Conservation (phyloP, 139 green algal genomes). For the Marvania coccoides region DNA sequence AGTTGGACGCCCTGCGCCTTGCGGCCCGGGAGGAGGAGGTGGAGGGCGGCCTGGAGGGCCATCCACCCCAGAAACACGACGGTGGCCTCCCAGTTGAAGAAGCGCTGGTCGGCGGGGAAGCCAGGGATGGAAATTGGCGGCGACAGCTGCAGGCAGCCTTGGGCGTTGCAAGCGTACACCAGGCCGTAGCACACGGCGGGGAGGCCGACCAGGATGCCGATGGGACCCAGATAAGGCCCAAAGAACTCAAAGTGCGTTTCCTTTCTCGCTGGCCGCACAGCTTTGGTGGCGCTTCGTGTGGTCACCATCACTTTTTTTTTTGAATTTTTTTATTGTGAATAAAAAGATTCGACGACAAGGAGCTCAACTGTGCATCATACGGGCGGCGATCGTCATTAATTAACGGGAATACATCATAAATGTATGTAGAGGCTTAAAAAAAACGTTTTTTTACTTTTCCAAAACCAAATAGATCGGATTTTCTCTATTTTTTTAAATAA, state of each 20-base stretch:
- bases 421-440: too few relatives aligned
- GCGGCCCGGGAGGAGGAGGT: conserved; percentile 70
- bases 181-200: conserved; percentile 51
- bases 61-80: conserved; percentile 57
- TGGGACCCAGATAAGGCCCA: conserved; percentile 52
- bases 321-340: too few relatives aligned
- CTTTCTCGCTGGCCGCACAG: too few relatives aligned
- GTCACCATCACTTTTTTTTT: too few relatives aligned
- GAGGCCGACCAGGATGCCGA: conserved; percentile 49
- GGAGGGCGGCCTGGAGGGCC: conserved; percentile 47
- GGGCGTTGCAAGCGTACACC: conserved; percentile 37
- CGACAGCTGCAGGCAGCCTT: conserved; percentile 24
- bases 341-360: too few relatives aligned
- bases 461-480: too few relatives aligned
- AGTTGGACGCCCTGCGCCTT: conserved; percentile 50
- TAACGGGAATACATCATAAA: too few relatives aligned
- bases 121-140: conserved; percentile 2
- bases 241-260: conserved; percentile 55
- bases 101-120: background rate
- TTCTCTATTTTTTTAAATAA: too few relatives aligned
- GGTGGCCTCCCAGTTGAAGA: conserved; percentile 52
- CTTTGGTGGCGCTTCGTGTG: too few relatives aligned
- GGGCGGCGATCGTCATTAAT: too few relatives aligned
- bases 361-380: too few relatives aligned
- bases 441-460: too few relatives aligned